Evolutionary conservation across 306 rosid species (phyloP), one percentile per base, ranked within the genome.

Genomic region (Trifolium pratense): DNA sequence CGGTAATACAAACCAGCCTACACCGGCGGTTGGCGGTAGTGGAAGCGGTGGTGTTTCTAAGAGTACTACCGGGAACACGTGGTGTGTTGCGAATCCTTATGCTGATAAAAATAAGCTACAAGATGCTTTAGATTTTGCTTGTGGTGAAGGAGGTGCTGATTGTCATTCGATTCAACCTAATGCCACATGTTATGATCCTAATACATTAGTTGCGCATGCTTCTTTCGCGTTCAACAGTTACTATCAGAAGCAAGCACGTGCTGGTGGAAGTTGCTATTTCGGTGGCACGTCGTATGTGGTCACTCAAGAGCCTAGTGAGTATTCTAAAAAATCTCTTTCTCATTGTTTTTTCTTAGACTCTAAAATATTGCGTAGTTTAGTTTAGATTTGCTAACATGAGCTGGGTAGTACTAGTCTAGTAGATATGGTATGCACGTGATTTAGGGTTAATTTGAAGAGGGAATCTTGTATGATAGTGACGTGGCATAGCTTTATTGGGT

Each of bases 81-180:
- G 99, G 99, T 95, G 99, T 57, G 97, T 95, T 14, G 99, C 99
- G n/a, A 95, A 83, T 46, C 89, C 85, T 1, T 76, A 85, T 12
- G 84, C 76, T 0, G 93, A 87, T 3, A 90, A 88, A 26, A 84
- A 73, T 36, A 95, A 67, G 68, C 86, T 95, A 43, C 99, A 95
- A 75, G 74, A 55, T 16, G 92, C 91, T 61, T 78, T 95, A 43
- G 99, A 95, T 52, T 95, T 12, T 21, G 99, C 99, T 18, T 95
- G 99, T n/a, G 99, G 99, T 0, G 96, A 90, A 65, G 99, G 99
- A 13, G 99, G 96, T 0, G 97, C 97, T 1, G 97, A 95, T 11
- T 95, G 99, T 90, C 91, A 74, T 83, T 20, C 76, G 89, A 95
- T 95, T 52, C 97, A 95, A 67, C 81, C 68, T 0, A 87, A 85